Percentiles rank a stretch among this genome's conserved stretches.
phyloP scores from a whole-genome alignment of 352 stramenopile genomes.

The Phytophthora palmivora region DNA sequence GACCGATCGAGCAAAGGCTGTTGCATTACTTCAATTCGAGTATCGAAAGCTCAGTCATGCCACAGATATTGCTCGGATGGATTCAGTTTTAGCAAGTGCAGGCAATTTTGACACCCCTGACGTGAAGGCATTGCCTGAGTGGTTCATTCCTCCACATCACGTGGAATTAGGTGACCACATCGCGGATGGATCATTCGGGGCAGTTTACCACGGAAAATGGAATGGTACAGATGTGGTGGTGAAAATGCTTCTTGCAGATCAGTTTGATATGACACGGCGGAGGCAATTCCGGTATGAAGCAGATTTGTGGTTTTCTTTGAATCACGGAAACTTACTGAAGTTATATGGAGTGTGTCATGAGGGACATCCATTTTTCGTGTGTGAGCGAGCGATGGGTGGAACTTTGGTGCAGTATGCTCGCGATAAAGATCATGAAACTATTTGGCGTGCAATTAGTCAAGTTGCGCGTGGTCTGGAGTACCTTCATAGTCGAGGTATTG shows the following conservation, averaged over 20 bases:
- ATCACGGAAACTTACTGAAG: slow-evolving; percentile 24
- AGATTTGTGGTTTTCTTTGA: slow-evolving; percentile 31
- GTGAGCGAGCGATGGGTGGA: neutral
- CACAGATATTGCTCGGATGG: no score
- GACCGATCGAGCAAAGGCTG: no score
- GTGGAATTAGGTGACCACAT: slow-evolving; percentile 1
- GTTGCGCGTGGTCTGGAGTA: slow-evolving; percentile 2
- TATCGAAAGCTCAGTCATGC: no score
- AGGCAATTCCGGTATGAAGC: slow-evolving; percentile 18
- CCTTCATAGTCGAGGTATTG: slow-evolving; percentile 3
- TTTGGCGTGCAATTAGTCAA: slow-evolving; percentile 1
- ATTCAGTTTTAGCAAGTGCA: no score
- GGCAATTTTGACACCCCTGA: no score
- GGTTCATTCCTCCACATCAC: slow-evolving; percentile 20
- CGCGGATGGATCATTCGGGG: slow-evolving; percentile 19
- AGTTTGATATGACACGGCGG: neutral
- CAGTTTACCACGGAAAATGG: slow-evolving; percentile 22
- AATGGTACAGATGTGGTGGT: slow-evolving; percentile 21
- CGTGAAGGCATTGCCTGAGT: neutral
- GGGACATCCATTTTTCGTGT: slow-evolving; percentile 11
- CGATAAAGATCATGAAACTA: neutral
- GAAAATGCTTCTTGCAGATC: slow-evolving; percentile 13
- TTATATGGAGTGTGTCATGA: slow-evolving; percentile 6
- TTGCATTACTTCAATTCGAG: no score
- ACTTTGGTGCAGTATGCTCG: no score